phyloP scores from a whole-genome alignment of 257 asterid species.

The Fraxinus cuspidata region DNA sequence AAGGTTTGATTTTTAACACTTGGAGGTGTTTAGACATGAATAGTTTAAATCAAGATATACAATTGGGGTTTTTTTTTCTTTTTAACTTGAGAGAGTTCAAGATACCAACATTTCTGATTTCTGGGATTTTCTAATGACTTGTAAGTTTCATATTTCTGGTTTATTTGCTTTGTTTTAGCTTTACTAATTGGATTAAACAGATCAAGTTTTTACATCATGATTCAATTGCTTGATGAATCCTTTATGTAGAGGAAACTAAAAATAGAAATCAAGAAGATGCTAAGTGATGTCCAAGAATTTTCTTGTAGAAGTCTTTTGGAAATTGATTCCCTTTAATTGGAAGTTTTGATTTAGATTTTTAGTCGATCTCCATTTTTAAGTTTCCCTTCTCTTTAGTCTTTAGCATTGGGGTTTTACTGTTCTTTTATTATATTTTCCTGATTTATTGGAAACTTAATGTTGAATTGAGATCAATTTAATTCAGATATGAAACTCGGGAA shows the following conservation, averaged over 20 bases:
- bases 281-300: conserved; percentile 23
- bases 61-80: conserved; percentile 7
- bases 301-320: conserved; percentile 24
- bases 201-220: neutral
- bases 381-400: conserved; percentile 1
- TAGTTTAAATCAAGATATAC: conserved; percentile 4
- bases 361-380: conserved; percentile 17
- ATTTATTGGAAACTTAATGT: conserved; percentile 16
- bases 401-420: neutral
- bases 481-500: conserved; percentile 2
- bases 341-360: conserved; percentile 34
- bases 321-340: conserved; percentile 25
- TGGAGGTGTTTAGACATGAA: conserved; percentile 17
- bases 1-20: conserved; percentile 24
- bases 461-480: conserved; percentile 12
- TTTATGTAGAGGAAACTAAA: conserved; percentile 23
- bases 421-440: conserved; percentile 20
- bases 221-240: conserved; percentile 22
- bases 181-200: neutral
- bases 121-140: conserved; percentile 6
- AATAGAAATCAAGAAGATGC: conserved; percentile 22
- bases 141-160: neutral
- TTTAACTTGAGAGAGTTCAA: conserved; percentile 15
- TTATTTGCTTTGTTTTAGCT: neutral
- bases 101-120: conserved; percentile 16